These are phyloP conservation scores for Eucommia ulmoides DNA, from an alignment of 257 asterid species.

Conservation along the genomic window DNA sequence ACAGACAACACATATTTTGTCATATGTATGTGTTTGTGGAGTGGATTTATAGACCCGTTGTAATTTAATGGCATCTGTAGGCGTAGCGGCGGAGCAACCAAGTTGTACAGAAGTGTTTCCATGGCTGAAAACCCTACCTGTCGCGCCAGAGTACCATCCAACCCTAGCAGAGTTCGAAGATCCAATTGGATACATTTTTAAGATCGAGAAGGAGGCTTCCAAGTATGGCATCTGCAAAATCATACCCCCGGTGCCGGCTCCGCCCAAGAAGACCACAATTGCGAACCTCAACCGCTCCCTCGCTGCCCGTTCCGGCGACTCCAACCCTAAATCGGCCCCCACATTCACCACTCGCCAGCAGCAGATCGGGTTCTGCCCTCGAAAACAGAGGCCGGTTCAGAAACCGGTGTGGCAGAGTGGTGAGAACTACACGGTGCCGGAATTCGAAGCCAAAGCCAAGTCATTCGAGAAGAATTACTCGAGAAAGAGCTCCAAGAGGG, in stretches of 20 bases:
- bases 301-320: slow-evolving; percentile 33
- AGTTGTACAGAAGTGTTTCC: slow-evolving; percentile 61
- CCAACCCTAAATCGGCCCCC: slow-evolving; percentile 34
- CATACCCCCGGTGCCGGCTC: slow-evolving; percentile 76
- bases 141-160: slow-evolving; percentile 95
- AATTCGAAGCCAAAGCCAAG: slow-evolving; percentile 78
- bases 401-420: slow-evolving; percentile 99
- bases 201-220: slow-evolving; percentile 94
- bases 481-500: slow-evolving; percentile 44
- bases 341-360: slow-evolving; percentile 95
- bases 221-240: slow-evolving; percentile 90
- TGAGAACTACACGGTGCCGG: slow-evolving; percentile 50
- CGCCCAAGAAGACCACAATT: slow-evolving; percentile 46
- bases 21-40: slow-evolving; percentile 13
- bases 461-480: slow-evolving; percentile 67
- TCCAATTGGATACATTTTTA: slow-evolving; percentile 97
- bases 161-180: slow-evolving; percentile 85
- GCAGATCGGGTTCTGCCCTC: slow-evolving; percentile 97
- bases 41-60: slow-evolving; percentile 1
- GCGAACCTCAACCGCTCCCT: slow-evolving; percentile 74
- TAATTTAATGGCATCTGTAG: slow-evolving; percentile 51
- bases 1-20: neutral
- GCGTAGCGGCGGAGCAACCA: slow-evolving; percentile 24
- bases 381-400: slow-evolving; percentile 86
- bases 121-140: slow-evolving; percentile 88